phyloP scores from a whole-genome alignment of 1,284 basidiomycete genomes.

The Boletus hoseneyae region DNA sequence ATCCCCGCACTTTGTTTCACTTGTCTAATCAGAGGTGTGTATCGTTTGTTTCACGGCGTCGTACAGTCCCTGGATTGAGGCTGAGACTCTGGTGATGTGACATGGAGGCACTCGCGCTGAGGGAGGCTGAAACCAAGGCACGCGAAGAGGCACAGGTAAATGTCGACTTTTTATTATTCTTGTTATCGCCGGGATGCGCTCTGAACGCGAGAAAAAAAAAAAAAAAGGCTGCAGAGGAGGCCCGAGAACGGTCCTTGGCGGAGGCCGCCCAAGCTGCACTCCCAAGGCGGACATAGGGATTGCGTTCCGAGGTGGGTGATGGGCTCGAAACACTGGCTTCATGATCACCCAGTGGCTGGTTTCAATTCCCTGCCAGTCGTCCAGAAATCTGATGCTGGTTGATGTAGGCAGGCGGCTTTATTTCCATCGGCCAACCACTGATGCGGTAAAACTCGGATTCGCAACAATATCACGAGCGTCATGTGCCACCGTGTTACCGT shows the following conservation, averaged over 20 bases:
- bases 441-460: too few relatives aligned
- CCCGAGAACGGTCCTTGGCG: constrained; percentile 29
- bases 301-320: constrained; percentile 6
- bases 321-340: neutral
- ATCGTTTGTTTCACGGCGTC: neutral
- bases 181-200: neutral
- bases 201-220: neutral
- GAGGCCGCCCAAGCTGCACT: constrained; percentile 32
- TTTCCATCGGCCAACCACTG: neutral
- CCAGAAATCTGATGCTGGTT: neutral
- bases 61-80: neutral
- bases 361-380: neutral
- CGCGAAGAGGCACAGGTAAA: constrained; percentile 20
- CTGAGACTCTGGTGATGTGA: neutral
- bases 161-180: neutral
- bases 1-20: neutral
- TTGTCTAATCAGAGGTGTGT: constrained; percentile 19
- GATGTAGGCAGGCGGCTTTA: neutral
- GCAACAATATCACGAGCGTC: too few relatives aligned
- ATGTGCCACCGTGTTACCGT: too few relatives aligned
- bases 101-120: constrained; percentile 24
- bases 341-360: neutral
- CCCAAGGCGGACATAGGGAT: constrained; percentile 11
- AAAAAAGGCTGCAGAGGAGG: constrained; percentile 27
- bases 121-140: constrained; percentile 23